These are phyloP conservation scores for Globisporangium camurandrum DNA, from an alignment of 352 stramenopile species.

Conservation along the genomic window DNA sequence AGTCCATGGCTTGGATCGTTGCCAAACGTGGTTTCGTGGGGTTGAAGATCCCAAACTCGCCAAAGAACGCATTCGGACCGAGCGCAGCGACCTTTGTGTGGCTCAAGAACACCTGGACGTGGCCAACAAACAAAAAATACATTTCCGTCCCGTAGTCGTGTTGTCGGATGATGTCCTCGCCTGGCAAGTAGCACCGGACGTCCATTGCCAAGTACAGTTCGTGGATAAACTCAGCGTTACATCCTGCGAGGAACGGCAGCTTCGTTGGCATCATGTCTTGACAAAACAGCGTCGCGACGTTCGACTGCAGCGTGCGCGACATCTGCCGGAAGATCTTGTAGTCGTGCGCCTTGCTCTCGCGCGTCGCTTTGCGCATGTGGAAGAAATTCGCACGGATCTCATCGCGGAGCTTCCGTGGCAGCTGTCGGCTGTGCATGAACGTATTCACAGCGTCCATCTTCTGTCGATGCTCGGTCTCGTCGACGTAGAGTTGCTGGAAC, in stretches of 20 bases:
- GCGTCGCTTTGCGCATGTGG: constrained; percentile 64
- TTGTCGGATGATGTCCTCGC: constrained; percentile 72
- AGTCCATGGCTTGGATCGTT: constrained; percentile 72
- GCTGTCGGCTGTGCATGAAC: constrained; percentile 57
- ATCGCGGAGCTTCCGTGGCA: constrained; percentile 59
- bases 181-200: constrained; percentile 62
- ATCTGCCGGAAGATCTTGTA: constrained; percentile 59
- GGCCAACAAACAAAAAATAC: constrained; percentile 73
- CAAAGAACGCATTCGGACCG: constrained; percentile 68
- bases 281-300: constrained; percentile 67
- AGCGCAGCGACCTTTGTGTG: constrained; percentile 54
- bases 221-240: constrained; percentile 73
- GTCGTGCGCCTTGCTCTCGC: constrained; percentile 63
- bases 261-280: constrained; percentile 58
- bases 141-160: constrained; percentile 79
- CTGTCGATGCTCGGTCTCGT: constrained; percentile 50
- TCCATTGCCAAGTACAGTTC: constrained; percentile 72
- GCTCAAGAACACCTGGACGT: constrained; percentile 67
- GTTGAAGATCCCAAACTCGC: constrained; percentile 77
- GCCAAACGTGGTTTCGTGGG: constrained; percentile 52
- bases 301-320: constrained; percentile 60
- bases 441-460: constrained; percentile 76
- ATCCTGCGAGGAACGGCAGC: constrained; percentile 66
- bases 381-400: constrained; percentile 78
- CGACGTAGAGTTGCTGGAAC: constrained; percentile 69